Base-by-base conservation (phyloP, 2,329 filamentous ascomycete genomes). In the Madurella fahalii region DNA sequence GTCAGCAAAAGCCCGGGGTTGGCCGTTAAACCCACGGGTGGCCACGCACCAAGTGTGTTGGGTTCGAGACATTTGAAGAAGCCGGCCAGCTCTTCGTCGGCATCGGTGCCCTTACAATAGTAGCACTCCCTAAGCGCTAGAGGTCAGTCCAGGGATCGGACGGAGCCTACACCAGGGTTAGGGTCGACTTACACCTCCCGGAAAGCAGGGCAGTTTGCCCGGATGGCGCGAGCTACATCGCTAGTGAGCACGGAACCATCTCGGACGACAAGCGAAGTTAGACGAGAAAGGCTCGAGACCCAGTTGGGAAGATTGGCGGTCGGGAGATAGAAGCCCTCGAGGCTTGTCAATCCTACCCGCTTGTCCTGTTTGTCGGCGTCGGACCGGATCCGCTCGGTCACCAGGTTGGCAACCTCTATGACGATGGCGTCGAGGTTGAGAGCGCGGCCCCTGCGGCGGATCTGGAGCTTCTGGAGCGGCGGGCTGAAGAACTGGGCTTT, bases 181-280 rank as follows among this genome's bases (percentile, higher is more conserved):
- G 18, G 44, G 5, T 17, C 39, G 37, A 56, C 61, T 50, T 59
- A 62, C 59, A 90, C 68, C 40, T 80, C 77, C 42, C 76, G 75
- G 61, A 90, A 86, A 9, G 77, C 71, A 2, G 81, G 81, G 60
- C 86, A 90, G 60, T 79, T 72, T 20, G 76, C 66, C 20, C 76
- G 72, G 46, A 90, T 79, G 2, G 80, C 75, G 12, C 71, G 69
- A 32, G 79, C 78, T 2, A 78, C 74, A 52, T 80, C 75, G 48
- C 79, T 72, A 40, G 76, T 77, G 1, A 90, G 73, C 9, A 80
- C 76, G 40, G 76, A 77, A 2, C 84, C 85, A 58, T 86, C 80
- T 66, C 77, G 83, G 2, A 89, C 70, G 15, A 81, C 78, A 34
- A 90, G 72, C 1, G 75, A 77, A 52, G 75, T 78, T 9, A 91